Evolutionary conservation across 2,329 filamentous ascomycete species (phyloP).

Genomic region (Fusarium tjaetaba): DNA sequence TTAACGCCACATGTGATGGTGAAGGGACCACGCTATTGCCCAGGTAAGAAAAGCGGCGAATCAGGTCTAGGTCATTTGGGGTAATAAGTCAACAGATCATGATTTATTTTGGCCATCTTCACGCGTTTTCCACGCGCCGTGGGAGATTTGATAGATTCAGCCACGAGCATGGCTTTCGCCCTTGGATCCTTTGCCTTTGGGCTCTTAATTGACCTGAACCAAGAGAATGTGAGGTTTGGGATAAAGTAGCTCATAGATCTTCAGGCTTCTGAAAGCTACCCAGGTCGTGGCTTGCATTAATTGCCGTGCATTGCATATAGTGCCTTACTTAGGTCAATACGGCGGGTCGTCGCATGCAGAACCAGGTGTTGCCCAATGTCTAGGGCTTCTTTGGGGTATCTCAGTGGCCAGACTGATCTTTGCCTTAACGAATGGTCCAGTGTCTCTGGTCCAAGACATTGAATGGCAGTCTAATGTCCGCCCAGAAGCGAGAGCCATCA

Average conservation of each 20-base stretch:
- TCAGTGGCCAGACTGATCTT: background rate
- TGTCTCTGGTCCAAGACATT: slow-evolving; percentile 12
- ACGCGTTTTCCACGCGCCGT: slow-evolving; percentile 31
- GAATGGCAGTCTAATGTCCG: slow-evolving; percentile 17
- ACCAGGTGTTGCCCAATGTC: slow-evolving; percentile 1
- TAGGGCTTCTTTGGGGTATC: background rate
- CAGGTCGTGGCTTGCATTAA: slow-evolving; percentile 38
- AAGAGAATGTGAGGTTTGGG: background rate
- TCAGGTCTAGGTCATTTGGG: slow-evolving; percentile 22
- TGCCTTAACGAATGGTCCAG: background rate
- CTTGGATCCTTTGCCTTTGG: slow-evolving; percentile 1
- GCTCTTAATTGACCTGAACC: background rate
- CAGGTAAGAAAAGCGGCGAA: slow-evolving; percentile 17
- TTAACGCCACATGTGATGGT: slow-evolving; percentile 13
- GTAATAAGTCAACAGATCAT: slow-evolving; percentile 31
- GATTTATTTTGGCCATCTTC: slow-evolving; percentile 1
- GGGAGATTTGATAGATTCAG: slow-evolving; percentile 32
- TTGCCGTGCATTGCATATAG: slow-evolving; percentile 39
- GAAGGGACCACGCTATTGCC: slow-evolving; percentile 16
- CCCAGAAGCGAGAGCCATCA: background rate
- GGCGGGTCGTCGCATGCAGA: slow-evolving; percentile 30
- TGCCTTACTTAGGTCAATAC: slow-evolving; percentile 7
- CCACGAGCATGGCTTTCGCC: background rate
- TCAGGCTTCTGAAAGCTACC: slow-evolving; percentile 2
- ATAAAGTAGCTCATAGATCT: background rate